Evolutionary conservation across 2,329 filamentous ascomycete genomes (phyloP), one percentile per base, ranked within the genome.

Genomic region (Colletotrichum sp.): DNA sequence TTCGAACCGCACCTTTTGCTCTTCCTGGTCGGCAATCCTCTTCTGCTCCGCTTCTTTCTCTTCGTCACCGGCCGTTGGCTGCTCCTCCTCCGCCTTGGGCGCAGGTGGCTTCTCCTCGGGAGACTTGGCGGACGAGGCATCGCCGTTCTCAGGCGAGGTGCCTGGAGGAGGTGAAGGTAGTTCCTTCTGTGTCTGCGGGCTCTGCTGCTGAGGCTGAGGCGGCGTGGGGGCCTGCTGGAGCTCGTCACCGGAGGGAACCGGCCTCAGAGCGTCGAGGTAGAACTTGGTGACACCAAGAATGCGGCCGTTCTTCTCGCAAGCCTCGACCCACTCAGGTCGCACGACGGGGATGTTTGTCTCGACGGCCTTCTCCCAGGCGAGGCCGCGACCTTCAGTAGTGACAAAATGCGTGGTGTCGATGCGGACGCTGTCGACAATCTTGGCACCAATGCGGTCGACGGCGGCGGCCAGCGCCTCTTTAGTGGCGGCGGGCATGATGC

Each of bases 371-470:
- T 99, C 97, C 97, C 97, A 99, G 15, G 94, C 91, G 66, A 94
- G 90, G 36, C 97, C 97, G 71, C 96, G 89, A 34, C 96, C 96
- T 84, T 99, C 97, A 12, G 95, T 98, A 78, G 96, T 98, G 75
- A 99, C 95, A 83, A 99, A 99, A 86, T 99, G 97, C 18, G 97
- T 99, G 1, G 97, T 99, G 84, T 99, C 97, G 82, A 99, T 98
- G 80, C 96, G 92, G 67, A 98, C 96, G 15, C 91, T 91, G 80
- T 98, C 96, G 73, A 95, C 94, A 78, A 98, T 89, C 88, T 97
- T 98, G 76, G 95, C 97, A 65, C 97, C 97, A 80, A 99, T 98
- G 79, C 95, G 91, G 81, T 97, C 93, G 43, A 98, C 91, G 2
- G 96, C 95, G 61, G 89, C 89, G 62, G 90, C 89, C 25, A 99